These are phyloP conservation scores for Puccinia coronata DNA, from an alignment of 1,284 basidiomycete genomes.

Conservation along the genomic window DNA sequence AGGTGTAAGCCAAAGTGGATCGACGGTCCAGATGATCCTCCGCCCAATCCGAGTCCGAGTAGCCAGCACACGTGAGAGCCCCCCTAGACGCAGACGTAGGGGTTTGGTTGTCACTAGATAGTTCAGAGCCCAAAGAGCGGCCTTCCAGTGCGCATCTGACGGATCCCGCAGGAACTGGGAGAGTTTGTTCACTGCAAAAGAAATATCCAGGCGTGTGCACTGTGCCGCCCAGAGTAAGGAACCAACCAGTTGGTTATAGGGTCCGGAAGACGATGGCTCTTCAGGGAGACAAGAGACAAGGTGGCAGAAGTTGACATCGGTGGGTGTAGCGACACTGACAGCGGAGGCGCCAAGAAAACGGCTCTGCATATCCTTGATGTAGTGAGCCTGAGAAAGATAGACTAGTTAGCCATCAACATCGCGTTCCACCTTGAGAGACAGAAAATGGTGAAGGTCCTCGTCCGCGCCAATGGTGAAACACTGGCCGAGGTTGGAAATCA, in stretches of 20 bases:
- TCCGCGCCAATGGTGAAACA: not conserved
- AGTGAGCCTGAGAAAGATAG: not conserved
- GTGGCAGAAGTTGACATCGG: not conserved
- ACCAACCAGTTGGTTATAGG: not conserved
- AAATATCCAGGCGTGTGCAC: not conserved
- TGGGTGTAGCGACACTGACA: not conserved
- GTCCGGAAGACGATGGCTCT: not conserved
- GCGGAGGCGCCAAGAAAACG: not conserved
- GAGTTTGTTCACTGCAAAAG: not conserved
- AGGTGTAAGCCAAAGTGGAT: too few species aligned
- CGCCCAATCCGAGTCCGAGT: slow-evolving; percentile 17
- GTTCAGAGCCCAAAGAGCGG: not conserved
- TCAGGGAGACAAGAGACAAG: not conserved
- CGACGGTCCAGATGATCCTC: not conserved
- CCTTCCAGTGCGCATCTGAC: not conserved
- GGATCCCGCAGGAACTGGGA: not conserved
- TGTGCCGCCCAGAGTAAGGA: not conserved
- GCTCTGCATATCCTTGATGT: not conserved
- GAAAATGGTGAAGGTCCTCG: not conserved
- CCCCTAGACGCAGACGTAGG: not conserved
- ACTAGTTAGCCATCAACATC: not conserved
- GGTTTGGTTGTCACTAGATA: not conserved
- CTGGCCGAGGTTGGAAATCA: too few species aligned
- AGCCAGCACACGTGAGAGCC: not conserved
- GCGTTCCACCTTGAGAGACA: not conserved